phyloP scores from a whole-genome alignment of 306 rosid genomes.

The Sesbania bispinosa region DNA sequence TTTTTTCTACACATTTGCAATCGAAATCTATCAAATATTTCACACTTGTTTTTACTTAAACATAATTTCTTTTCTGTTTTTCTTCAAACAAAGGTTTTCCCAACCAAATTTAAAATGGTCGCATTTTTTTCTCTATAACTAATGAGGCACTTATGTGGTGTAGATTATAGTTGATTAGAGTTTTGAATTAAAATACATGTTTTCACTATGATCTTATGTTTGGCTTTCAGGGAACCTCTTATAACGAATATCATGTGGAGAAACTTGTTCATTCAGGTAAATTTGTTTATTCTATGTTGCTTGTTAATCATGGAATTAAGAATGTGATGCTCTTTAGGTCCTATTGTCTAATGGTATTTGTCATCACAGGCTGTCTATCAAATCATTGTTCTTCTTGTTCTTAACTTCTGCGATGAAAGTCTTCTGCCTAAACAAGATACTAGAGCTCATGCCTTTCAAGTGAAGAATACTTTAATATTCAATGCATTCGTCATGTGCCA shows the following conservation, averaged over 20 bases:
- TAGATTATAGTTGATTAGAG: slow-evolving; percentile 16
- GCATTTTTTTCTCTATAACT: slow-evolving; percentile 4
- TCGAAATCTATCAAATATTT: background rate
- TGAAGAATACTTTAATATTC: slow-evolving; percentile 85
- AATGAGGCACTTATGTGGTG: background rate
- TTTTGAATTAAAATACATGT: slow-evolving; percentile 1
- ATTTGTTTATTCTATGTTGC: slow-evolving; percentile 1
- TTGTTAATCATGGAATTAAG: background rate
- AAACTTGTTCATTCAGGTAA: slow-evolving; percentile 87
- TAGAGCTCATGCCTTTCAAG: slow-evolving; percentile 28
- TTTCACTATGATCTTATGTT: slow-evolving; percentile 30
- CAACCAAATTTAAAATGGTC: slow-evolving; percentile 8
- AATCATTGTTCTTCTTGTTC: slow-evolving; percentile 68
- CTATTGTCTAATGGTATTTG: slow-evolving; percentile 16
- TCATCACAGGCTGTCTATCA: slow-evolving; percentile 76
- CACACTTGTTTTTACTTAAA: background rate
- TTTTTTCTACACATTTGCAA: background rate
- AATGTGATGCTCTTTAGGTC: background rate
- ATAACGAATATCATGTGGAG: slow-evolving; percentile 98
- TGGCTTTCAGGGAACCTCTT: slow-evolving; percentile 82
- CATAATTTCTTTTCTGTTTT: background rate
- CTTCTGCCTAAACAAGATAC: slow-evolving; percentile 40
- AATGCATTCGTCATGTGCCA: slow-evolving; percentile 93
- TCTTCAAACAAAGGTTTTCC: background rate
- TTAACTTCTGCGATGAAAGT: slow-evolving; percentile 59